Evolutionary conservation across 225 moss, liverwort and hornwort genomes (phyloP).

Genomic region (Asterella californica): DNA sequence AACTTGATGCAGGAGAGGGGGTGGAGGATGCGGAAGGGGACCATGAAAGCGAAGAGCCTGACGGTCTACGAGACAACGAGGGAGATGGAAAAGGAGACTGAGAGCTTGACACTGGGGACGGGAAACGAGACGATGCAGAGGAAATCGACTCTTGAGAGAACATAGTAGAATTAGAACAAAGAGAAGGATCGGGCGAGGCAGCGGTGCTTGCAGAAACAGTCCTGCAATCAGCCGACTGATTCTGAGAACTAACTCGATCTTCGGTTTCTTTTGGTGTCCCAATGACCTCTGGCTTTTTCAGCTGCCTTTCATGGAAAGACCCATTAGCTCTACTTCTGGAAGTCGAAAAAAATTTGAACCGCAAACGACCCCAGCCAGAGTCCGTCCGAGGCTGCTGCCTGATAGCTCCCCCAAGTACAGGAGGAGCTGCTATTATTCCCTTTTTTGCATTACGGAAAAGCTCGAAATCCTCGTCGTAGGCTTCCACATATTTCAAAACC

Average conservation of each 20-base stretch:
- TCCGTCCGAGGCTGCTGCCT: constrained; percentile 21
- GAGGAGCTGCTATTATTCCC: constrained; percentile 5
- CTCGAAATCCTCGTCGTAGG: constrained; percentile 43
- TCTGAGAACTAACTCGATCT: background rate
- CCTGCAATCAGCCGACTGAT: background rate
- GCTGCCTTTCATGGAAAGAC: constrained; percentile 9
- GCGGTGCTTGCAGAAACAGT: constrained; percentile 2
- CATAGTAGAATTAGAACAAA: constrained; percentile 29
- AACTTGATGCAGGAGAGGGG: background rate
- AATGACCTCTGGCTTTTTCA: background rate
- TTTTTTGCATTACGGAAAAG: constrained; percentile 32
- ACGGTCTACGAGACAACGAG: constrained; percentile 16
- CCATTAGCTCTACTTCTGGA: constrained; percentile 4
- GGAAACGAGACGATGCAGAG: constrained; percentile 24
- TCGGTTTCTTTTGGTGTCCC: background rate
- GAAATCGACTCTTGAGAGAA: constrained; percentile 23
- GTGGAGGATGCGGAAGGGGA: constrained; percentile 13
- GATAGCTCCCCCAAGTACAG: constrained; percentile 17
- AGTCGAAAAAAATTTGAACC: constrained; percentile 12
- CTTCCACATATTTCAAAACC: constrained; percentile 5
- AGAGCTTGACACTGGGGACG: constrained; percentile 14
- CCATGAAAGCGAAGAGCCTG: constrained; percentile 25
- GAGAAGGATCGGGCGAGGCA: constrained; percentile 27
- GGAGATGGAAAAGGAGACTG: constrained; percentile 33
- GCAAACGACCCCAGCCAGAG: constrained; percentile 38